phyloP scores from a whole-genome alignment of 2,329 filamentous ascomycete genomes.

The Didymella arachidicola region DNA sequence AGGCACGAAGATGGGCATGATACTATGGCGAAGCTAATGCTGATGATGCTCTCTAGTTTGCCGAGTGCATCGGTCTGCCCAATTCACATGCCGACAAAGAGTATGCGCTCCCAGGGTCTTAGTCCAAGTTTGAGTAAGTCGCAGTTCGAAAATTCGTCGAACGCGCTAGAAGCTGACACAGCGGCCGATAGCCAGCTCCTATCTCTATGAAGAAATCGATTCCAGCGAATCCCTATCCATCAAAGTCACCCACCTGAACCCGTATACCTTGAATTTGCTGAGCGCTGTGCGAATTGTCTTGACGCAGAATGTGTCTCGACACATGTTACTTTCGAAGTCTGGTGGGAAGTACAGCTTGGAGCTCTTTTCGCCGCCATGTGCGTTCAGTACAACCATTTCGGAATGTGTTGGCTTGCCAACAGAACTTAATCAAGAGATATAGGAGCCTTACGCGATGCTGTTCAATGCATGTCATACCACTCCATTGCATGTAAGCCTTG shows the following conservation, averaged over 20 bases:
- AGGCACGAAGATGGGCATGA: no score
- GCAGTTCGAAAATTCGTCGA: no score
- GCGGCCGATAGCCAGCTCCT: no score
- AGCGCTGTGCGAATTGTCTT: conserved; percentile 29
- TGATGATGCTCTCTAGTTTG: no score
- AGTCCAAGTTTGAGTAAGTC: no score
- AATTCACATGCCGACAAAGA: no score
- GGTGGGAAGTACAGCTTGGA: conserved; percentile 24
- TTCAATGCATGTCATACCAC: conserved; percentile 29
- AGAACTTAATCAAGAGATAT: conserved; percentile 29
- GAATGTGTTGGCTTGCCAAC: neutral
- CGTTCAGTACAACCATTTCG: conserved; percentile 7
- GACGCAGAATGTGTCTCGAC: conserved; percentile 32
- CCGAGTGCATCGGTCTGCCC: no score
- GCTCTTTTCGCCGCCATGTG: conserved; percentile 31
- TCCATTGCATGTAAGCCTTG: conserved; percentile 18
- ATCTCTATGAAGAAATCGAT: conserved; percentile 11
- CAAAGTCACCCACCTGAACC: conserved; percentile 27
- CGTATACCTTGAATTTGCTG: conserved; percentile 26
- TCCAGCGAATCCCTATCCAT: conserved; percentile 27
- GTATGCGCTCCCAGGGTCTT: no score
- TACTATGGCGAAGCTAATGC: no score
- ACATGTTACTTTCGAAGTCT: conserved; percentile 24
- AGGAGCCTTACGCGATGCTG: conserved; percentile 30
- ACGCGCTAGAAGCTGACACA: no score